Evolutionary conservation across 2,329 filamentous ascomycete species (phyloP).

Genomic region (Coniochaeta prunicola): DNA sequence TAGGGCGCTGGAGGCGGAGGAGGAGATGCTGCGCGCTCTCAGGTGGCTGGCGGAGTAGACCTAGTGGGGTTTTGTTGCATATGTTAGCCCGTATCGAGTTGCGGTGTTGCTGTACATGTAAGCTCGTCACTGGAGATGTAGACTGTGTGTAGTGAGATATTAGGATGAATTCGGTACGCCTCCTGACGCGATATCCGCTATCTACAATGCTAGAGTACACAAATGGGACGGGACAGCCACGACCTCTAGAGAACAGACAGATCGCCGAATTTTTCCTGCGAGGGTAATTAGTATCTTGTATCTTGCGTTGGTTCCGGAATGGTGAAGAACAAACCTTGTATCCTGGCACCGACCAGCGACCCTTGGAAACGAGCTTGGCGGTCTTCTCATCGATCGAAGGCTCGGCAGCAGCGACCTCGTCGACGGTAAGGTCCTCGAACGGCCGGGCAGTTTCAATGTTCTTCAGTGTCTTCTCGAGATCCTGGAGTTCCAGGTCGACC

Average conservation of each 20-base stretch:
- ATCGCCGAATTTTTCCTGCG: constrained; percentile 97
- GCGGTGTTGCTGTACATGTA: not conserved
- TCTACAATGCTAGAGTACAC: constrained; percentile 68
- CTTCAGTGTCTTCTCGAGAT: constrained; percentile 87
- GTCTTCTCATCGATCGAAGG: constrained; percentile 98
- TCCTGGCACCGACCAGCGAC: constrained; percentile 94
- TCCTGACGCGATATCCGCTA: constrained; percentile 24
- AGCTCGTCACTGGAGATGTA: not conserved
- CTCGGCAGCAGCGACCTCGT: constrained; percentile 88
- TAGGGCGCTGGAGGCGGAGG: constrained; percentile 32
- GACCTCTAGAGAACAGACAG: constrained; percentile 79
- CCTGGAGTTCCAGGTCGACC: constrained; percentile 90
- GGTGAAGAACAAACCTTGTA: constrained; percentile 72
- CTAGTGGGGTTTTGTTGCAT: not conserved
- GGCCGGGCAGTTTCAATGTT: constrained; percentile 96
- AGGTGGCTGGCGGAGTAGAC: constrained; percentile 26
- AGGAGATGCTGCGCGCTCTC: constrained; percentile 31
- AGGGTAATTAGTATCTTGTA: constrained; percentile 35
- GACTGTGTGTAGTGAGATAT: not conserved
- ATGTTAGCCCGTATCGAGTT: not conserved
- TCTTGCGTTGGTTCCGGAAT: not conserved
- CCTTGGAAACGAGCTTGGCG: constrained; percentile 88
- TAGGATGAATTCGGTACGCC: not conserved
- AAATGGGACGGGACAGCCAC: constrained; percentile 39
- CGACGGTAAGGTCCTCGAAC: constrained; percentile 95